Conservation (phyloP, 805 yeast genomes). For the Lachancea mirantina region DNA sequence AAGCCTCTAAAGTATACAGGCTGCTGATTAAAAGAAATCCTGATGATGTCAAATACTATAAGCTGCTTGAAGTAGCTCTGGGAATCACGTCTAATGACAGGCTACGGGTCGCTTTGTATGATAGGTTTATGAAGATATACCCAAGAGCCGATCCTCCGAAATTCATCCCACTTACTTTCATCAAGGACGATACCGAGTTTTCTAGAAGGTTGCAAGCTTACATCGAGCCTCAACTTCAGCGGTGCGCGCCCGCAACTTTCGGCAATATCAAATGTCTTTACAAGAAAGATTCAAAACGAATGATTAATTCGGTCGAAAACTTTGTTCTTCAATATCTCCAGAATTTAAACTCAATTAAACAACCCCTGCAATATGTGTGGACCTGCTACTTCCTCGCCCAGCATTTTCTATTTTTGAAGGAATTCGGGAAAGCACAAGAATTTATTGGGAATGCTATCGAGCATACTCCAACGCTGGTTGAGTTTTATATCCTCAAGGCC, state of each 20-base stretch:
- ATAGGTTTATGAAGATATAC: constrained; percentile 57
- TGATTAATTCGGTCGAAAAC: constrained; percentile 39
- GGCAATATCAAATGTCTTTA: constrained; percentile 79
- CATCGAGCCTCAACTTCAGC: constrained; percentile 51
- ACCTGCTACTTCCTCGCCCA: constrained; percentile 68
- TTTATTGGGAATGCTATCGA: constrained; percentile 55
- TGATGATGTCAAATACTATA: constrained; percentile 62
- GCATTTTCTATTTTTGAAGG: constrained; percentile 54
- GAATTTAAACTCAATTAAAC: constrained; percentile 22
- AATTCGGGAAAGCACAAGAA: constrained; percentile 47
- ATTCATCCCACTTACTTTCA: constrained; percentile 68
- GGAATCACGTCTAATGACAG: constrained; percentile 40
- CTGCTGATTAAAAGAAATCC: constrained; percentile 77
- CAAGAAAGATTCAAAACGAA: constrained; percentile 36
- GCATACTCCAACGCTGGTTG: constrained; percentile 81
- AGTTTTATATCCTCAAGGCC: constrained; percentile 72
- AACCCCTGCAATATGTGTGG: constrained; percentile 49
- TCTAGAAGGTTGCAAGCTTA: constrained; percentile 44
- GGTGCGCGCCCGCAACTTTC: constrained; percentile 89
- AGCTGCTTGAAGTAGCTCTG: constrained; percentile 57
- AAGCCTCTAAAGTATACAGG: constrained; percentile 65
- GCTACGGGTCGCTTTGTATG: constrained; percentile 54
- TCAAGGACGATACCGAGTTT: constrained; percentile 44
- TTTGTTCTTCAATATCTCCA: constrained; percentile 46
- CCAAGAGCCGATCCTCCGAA: constrained; percentile 80